A percentile compares a stretch with the other conserved stretches of the same genome.
Conservation (phyloP, 2,329 filamentous ascomycete species). For the Botrytis aclada region DNA sequence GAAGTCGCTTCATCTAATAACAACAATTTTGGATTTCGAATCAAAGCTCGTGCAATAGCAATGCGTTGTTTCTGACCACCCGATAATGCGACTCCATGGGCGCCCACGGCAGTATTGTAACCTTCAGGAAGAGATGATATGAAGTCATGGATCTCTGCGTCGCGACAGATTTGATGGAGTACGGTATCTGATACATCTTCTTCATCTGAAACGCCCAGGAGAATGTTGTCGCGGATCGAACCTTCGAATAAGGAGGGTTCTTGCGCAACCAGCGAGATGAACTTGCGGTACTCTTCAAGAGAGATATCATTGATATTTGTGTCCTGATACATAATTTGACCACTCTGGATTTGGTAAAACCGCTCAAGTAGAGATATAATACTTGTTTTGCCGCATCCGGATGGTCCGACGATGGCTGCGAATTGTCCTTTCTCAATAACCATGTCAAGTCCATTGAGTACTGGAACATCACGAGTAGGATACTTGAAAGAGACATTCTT, state of each 20-base stretch:
- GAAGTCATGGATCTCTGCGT: conserved; percentile 53
- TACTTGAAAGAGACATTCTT: conserved; percentile 58
- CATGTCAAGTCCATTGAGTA: conserved; percentile 61
- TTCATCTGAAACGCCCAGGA: conserved; percentile 55
- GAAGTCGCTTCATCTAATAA: conserved; percentile 59
- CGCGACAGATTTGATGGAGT: conserved; percentile 46
- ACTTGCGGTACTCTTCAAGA: conserved; percentile 59
- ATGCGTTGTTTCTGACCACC: conserved; percentile 57
- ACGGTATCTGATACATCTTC: conserved; percentile 44
- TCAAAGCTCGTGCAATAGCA: conserved; percentile 52
- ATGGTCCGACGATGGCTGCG: conserved; percentile 66
- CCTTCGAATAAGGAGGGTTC: conserved; percentile 65
- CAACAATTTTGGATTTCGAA: conserved; percentile 50
- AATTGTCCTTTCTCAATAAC: conserved; percentile 63
- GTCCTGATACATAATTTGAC: conserved; percentile 63
- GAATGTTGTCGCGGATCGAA: conserved; percentile 66
- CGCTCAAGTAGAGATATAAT: conserved; percentile 64
- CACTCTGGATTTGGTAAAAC: conserved; percentile 67
- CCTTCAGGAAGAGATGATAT: conserved; percentile 51
- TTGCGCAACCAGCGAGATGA: conserved; percentile 69
- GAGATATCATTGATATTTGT: conserved; percentile 57
- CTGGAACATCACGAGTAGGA: conserved; percentile 53
- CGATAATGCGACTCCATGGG: conserved; percentile 46
- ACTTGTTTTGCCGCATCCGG: conserved; percentile 48
- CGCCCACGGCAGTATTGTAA: conserved; percentile 47